A percentile compares a stretch with the other conserved stretches of the same genome.
Evolutionary conservation across 306 rosid species (phyloP).

Genomic region (Macrotyloma uniflorum): DNA sequence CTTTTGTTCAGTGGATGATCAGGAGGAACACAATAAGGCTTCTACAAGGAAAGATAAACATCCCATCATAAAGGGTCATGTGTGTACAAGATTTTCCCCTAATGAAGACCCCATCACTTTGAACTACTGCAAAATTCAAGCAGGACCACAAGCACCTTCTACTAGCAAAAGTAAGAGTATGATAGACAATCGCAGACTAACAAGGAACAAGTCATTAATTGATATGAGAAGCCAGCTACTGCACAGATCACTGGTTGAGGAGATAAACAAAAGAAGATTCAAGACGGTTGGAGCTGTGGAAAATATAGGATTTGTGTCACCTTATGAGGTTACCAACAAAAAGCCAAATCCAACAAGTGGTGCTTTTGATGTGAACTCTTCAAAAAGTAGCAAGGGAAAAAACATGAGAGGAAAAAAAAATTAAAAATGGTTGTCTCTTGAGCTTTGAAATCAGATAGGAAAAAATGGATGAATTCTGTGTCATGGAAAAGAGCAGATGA

Average conservation of each 20-base stretch:
- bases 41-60: constrained; percentile 51
- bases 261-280: constrained; percentile 71
- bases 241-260: constrained; percentile 77
- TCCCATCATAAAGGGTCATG: constrained; percentile 49
- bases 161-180: constrained; percentile 49
- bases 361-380: constrained; percentile 23
- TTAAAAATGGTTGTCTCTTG: constrained; percentile 25
- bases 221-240: constrained; percentile 76
- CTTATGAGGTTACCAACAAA: constrained; percentile 53
- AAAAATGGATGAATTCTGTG: background rate
- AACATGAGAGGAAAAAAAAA: constrained; percentile 18
- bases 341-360: constrained; percentile 29
- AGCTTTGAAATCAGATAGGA: background rate
- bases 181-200: constrained; percentile 47
- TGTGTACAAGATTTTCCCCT: constrained; percentile 60
- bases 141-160: constrained; percentile 41
- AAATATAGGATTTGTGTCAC: constrained; percentile 74
- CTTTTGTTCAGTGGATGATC: constrained; percentile 53
- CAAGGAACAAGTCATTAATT: constrained; percentile 72
- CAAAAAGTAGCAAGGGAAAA: constrained; percentile 43
- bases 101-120: constrained; percentile 43
- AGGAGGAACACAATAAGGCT: constrained; percentile 46
- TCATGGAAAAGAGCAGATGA: constrained; percentile 16
- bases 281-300: constrained; percentile 84
- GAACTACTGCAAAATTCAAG: constrained; percentile 47